phyloP scores from a whole-genome alignment of 495 filamentous ascomycete species.

The Penicillium samsonianum region DNA sequence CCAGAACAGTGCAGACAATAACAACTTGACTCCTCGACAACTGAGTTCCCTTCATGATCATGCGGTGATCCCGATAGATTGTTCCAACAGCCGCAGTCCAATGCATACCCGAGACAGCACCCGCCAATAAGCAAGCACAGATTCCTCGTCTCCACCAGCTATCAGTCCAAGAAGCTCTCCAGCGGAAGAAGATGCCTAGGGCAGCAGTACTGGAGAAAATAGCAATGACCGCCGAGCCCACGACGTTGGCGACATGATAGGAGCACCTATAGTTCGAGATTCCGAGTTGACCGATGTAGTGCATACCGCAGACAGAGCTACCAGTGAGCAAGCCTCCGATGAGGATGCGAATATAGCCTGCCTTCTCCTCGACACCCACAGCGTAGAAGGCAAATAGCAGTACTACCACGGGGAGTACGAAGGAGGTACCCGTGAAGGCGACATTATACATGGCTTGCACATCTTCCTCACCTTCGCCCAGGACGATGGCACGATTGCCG shows the following conservation, averaged over 20 bases:
- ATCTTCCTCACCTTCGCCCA: slow-evolving; percentile 58
- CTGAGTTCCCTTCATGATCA: slow-evolving; percentile 30
- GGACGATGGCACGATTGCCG: slow-evolving; percentile 75
- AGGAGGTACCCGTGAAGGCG: slow-evolving; percentile 72
- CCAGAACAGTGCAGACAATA: slow-evolving; percentile 65
- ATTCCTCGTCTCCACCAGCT: slow-evolving; percentile 70
- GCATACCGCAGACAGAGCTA: slow-evolving; percentile 79
- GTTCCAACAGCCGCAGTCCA: slow-evolving; percentile 80
- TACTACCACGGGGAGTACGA: slow-evolving; percentile 77
- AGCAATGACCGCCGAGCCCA: slow-evolving; percentile 71
- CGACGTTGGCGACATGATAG: slow-evolving; percentile 59
- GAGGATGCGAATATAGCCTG: slow-evolving; percentile 58
- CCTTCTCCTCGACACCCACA: slow-evolving; percentile 55
- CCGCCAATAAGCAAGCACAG: slow-evolving; percentile 66
- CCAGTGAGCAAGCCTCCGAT: slow-evolving; percentile 69
- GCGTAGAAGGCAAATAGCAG: slow-evolving; percentile 71
- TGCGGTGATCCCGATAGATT: slow-evolving; percentile 51
- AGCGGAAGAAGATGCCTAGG: slow-evolving; percentile 74
- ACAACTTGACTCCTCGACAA: slow-evolving; percentile 58
- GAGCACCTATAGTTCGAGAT: slow-evolving; percentile 72
- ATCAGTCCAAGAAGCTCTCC: slow-evolving; percentile 75
- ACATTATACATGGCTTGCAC: slow-evolving; percentile 74
- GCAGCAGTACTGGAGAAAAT: slow-evolving; percentile 66
- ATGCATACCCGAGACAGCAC: slow-evolving; percentile 83
- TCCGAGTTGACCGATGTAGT: slow-evolving; percentile 82